A percentile compares a stretch with the other conserved stretches of the same genome.
phyloP scores from a whole-genome alignment of 108 stramenopile species.

The Nannochloropsis oceanica region DNA sequence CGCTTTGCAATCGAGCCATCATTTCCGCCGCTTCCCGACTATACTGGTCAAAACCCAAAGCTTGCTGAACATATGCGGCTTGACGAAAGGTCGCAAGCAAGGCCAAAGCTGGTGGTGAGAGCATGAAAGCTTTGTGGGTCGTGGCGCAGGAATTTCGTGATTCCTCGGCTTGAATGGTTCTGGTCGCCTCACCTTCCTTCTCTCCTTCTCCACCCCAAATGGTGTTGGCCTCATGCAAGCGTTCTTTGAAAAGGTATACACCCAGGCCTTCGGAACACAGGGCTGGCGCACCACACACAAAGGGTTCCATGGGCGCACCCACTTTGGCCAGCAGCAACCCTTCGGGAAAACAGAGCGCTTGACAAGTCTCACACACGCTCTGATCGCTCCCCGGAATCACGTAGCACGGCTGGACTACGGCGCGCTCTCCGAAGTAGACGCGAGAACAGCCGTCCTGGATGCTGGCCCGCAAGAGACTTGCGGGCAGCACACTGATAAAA shows the following conservation, averaged over 20 bases:
- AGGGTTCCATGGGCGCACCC: neutral
- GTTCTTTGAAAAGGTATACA: neutral
- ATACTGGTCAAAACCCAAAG: neutral
- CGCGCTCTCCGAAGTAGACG: neutral
- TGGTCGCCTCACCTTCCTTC: neutral
- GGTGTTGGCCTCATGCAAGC: neutral
- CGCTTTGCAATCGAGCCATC: neutral
- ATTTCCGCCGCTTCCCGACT: neutral
- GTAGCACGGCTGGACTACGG: neutral
- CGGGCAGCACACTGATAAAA: neutral
- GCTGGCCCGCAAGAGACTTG: neutral
- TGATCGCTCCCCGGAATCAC: neutral
- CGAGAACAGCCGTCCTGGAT: neutral
- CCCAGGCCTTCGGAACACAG: neutral
- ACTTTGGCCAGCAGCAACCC: neutral
- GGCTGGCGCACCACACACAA: neutral
- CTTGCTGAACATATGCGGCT: neutral
- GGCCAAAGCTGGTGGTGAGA: neutral
- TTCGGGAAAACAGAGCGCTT: neutral
- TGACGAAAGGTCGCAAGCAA: neutral
- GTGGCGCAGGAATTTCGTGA: neutral
- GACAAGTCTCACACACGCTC: neutral
- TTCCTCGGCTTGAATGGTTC: neutral
- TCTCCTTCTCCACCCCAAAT: neutral
- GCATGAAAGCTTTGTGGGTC: neutral